Evolutionary conservation across 2,329 filamentous ascomycete species (phyloP).

Genomic region (Chlorencoelia australis): DNA sequence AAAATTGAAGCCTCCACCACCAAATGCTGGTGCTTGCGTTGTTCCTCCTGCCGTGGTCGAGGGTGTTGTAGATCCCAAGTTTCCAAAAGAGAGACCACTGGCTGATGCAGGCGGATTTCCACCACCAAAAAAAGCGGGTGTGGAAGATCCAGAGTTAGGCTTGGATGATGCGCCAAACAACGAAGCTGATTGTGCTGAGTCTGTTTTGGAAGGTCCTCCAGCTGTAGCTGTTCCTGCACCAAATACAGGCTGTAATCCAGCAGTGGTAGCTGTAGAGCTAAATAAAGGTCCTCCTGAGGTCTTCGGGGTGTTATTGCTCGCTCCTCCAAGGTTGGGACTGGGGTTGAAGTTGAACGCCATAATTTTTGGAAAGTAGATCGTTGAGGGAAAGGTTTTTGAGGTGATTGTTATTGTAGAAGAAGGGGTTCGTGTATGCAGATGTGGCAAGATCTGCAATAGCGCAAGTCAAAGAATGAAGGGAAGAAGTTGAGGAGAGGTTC

Average conservation of each 20-base stretch:
- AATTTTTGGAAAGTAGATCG: constrained; percentile 9
- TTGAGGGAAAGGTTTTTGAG: not conserved
- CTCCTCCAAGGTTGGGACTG: too few relatives aligned
- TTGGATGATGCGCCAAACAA: constrained; percentile 12
- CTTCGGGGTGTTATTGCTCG: constrained; percentile 3
- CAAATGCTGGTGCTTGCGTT: constrained; percentile 9
- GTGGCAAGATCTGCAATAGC: too few relatives aligned
- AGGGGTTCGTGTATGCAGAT: too few relatives aligned
- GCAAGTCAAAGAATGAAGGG: too few relatives aligned
- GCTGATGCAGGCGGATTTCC: constrained; percentile 22
- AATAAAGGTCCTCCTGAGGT: constrained; percentile 4
- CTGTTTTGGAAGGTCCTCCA: constrained; percentile 28
- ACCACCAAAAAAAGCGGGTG: constrained; percentile 14
- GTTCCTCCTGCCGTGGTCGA: constrained; percentile 2
- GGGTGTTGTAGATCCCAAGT: constrained; percentile 4
- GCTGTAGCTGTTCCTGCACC: too few relatives aligned
- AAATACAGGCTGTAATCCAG: too few relatives aligned
- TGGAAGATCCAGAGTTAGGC: constrained; percentile 13
- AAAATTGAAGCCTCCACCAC: constrained; percentile 10
- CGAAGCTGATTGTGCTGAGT: too few relatives aligned
- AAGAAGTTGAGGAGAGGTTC: too few relatives aligned
- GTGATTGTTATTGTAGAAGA: too few relatives aligned
- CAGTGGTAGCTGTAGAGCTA: constrained; percentile 7
- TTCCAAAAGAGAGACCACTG: constrained; percentile 5
- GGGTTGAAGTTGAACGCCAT: constrained; percentile 30